These are phyloP conservation scores for Candida endomychidarum DNA, from an alignment of 805 yeast genomes.

Conservation along the genomic window DNA sequence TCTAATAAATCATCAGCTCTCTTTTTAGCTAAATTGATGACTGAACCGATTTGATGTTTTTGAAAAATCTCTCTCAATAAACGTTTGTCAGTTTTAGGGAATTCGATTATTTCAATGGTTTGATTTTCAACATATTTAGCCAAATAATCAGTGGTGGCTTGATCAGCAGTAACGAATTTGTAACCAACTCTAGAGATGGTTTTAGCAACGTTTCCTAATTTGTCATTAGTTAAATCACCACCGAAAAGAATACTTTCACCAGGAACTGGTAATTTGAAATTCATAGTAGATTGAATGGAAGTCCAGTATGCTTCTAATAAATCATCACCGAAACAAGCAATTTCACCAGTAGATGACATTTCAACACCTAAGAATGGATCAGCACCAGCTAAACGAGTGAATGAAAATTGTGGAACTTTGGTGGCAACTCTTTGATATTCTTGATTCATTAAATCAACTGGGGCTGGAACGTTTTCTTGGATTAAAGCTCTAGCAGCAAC, in stretches of 20 bases:
- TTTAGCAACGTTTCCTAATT: slow-evolving; percentile 71
- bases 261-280: slow-evolving; percentile 90
- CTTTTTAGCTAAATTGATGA: slow-evolving; percentile 86
- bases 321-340: slow-evolving; percentile 83
- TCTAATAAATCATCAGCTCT: slow-evolving; percentile 85
- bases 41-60: slow-evolving; percentile 78
- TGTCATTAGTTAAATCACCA: slow-evolving; percentile 77
- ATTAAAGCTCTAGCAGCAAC: slow-evolving; percentile 85
- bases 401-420: slow-evolving; percentile 96
- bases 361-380: slow-evolving; percentile 98
- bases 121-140: slow-evolving; percentile 43
- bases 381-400: slow-evolving; percentile 95
- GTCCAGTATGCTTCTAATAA: slow-evolving; percentile 95
- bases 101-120: slow-evolving; percentile 66
- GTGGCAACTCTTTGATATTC: slow-evolving; percentile 85
- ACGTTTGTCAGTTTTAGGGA: slow-evolving; percentile 92
- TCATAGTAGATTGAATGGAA: slow-evolving; percentile 94
- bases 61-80: slow-evolving; percentile 92
- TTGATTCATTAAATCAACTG: slow-evolving; percentile 79
- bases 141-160: slow-evolving; percentile 70
- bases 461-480: slow-evolving; percentile 69
- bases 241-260: slow-evolving; percentile 90
- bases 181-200: slow-evolving; percentile 74
- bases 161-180: slow-evolving; percentile 75
- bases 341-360: slow-evolving; percentile 96